These are phyloP conservation scores for Gnaphalium uliginosum DNA, from an alignment of 129 eudicot species.

Conservation along the genomic window DNA sequence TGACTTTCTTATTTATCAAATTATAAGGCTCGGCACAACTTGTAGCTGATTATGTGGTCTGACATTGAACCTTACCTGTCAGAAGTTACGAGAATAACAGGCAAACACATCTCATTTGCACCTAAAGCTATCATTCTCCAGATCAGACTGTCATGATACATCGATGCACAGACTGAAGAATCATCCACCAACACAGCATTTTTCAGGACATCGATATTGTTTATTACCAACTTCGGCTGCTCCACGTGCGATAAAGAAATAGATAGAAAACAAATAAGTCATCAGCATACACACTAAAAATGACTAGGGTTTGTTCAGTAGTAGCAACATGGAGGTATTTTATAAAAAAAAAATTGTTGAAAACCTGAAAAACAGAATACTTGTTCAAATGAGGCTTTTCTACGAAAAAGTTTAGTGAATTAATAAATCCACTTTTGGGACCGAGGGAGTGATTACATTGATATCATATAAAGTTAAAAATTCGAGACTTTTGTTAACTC, in stretches of 20 bases:
- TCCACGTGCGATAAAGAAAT: slow-evolving; percentile 23
- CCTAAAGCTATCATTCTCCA: slow-evolving; percentile 95
- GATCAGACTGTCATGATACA: slow-evolving; percentile 90
- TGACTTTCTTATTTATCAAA: not conserved
- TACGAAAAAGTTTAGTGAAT: too few species aligned
- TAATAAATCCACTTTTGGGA: not conserved
- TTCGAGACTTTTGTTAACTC: slow-evolving; percentile 13
- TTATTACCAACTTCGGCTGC: slow-evolving; percentile 89
- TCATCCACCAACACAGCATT: slow-evolving; percentile 58
- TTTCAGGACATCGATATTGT: slow-evolving; percentile 84
- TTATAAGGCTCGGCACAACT: slow-evolving; percentile 3
- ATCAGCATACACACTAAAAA: slow-evolving; percentile 18
- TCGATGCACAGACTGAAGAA: slow-evolving; percentile 63
- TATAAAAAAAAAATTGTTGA: too few species aligned
- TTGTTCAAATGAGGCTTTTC: not conserved
- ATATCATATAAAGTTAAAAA: not conserved
- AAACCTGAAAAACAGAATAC: too few species aligned
- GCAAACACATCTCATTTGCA: slow-evolving; percentile 84
- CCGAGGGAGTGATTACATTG: not conserved
- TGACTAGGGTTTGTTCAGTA: not conserved
- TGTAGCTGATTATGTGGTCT: not conserved
- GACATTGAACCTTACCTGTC: slow-evolving; percentile 57
- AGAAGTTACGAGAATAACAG: slow-evolving; percentile 78
- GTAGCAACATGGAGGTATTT: too few species aligned
- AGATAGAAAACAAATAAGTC: not conserved